Percentiles rank a stretch among this genome's conserved stretches.
These are phyloP conservation scores for Yamadazyma olivae DNA, from an alignment of 805 yeast genomes.

Conservation along the genomic window DNA sequence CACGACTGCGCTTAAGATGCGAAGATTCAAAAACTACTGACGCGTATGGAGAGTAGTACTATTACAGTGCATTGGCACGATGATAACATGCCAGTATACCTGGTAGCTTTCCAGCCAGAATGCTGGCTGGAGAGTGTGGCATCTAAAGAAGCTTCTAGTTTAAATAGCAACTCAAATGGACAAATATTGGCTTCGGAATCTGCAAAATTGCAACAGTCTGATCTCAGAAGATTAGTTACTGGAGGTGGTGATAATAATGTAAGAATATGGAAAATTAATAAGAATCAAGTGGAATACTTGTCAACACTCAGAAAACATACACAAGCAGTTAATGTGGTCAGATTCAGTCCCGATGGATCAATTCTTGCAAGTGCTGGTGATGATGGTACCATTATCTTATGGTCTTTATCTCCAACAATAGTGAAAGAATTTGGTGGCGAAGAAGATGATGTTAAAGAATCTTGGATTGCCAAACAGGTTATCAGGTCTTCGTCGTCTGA, in stretches of 20 bases:
- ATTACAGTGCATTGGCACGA: constrained; percentile 72
- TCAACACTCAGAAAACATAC: constrained; percentile 85
- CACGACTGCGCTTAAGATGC: no score
- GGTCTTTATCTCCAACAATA: constrained; percentile 57
- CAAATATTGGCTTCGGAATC: not conserved
- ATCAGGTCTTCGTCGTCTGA: constrained; percentile 66
- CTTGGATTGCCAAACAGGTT: constrained; percentile 66
- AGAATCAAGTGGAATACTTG: constrained; percentile 75
- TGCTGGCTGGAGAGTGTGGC: no score
- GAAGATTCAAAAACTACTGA: no score
- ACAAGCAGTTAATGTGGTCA: constrained; percentile 89
- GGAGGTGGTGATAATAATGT: constrained; percentile 76
- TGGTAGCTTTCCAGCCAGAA: constrained; percentile 60
- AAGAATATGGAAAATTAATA: constrained; percentile 9
- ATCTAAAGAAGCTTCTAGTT: no score
- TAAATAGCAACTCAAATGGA: no score
- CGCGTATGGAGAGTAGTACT: no score
- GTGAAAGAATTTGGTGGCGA: constrained; percentile 61
- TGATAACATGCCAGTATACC: constrained; percentile 70
- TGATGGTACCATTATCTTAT: constrained; percentile 83
- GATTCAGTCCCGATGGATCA: constrained; percentile 72
- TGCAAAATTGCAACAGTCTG: not conserved
- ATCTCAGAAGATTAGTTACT: constrained; percentile 67
- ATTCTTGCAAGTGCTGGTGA: constrained; percentile 89
- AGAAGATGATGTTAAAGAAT: constrained; percentile 59